Evolutionary conservation across 164 flowering plant genomes (phyloP).

Genomic region (Cinnamomum micranthum): DNA sequence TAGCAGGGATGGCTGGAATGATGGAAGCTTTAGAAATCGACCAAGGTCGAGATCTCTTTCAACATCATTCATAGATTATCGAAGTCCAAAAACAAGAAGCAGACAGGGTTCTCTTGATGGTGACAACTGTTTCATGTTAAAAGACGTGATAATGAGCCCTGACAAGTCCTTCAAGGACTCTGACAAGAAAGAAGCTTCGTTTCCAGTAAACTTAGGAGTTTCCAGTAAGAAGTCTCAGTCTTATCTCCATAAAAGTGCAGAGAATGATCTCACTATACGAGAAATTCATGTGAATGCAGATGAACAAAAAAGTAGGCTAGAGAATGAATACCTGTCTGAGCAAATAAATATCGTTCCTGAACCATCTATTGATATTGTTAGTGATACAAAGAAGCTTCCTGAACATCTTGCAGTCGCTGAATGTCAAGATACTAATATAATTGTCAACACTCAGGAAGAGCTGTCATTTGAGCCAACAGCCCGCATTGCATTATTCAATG

Average conservation of each 20-base stretch:
- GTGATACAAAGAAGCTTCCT: conserved; percentile 13
- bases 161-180: conserved; percentile 19
- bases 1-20: conserved; percentile 88
- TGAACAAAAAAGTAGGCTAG: conserved; percentile 14
- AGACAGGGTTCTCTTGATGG: conserved; percentile 22
- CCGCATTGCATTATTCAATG: conserved; percentile 7
- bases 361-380: not conserved
- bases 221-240: conserved; percentile 25
- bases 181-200: conserved; percentile 20
- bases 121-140: conserved; percentile 27
- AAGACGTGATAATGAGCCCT: conserved; percentile 20
- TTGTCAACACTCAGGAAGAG: conserved; percentile 10
- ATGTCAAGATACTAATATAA: conserved; percentile 10
- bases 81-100: not conserved
- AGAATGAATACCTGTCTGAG: conserved; percentile 20
- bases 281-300: conserved; percentile 18
- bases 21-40: conserved; percentile 30
- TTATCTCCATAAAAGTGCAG: conserved; percentile 10
- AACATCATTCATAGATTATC: conserved; percentile 8
- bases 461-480: conserved; percentile 8
- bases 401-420: conserved; percentile 10
- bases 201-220: conserved; percentile 24
- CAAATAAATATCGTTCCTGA: conserved; percentile 14
- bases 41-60: conserved; percentile 42
- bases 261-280: conserved; percentile 12